Evolutionary conservation across 1,284 basidiomycete species (phyloP), one percentile per base, ranked within the genome.

Genomic region (Malassezia dermatis): DNA sequence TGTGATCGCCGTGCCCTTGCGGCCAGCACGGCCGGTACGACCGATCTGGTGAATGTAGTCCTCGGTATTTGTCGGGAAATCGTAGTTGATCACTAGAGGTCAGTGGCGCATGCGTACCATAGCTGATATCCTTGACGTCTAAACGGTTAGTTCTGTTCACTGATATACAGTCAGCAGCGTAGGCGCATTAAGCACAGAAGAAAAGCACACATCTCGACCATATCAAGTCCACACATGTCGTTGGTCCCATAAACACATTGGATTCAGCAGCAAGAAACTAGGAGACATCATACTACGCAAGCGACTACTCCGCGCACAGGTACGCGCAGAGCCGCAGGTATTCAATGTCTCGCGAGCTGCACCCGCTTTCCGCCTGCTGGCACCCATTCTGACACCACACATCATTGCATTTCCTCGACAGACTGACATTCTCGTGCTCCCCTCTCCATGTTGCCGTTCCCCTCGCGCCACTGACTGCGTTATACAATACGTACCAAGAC

Each of bases 1-100:
- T 11, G 90, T 95, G 78, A 88, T 94, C 4, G 90, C 89, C 31
- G 84, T 86, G 65, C 89, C 89, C 76, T 82, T 89, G 79, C 71
- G 66, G 49, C 80, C 80, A 28, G 80, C 80, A 75, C 87, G 86
- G 63, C 80, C 80, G 32, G 63, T 54, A 75, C 89, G 86, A 58
- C 88, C 89, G 66, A 91, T 91, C 63, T 89, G 87, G 76, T 91
- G 88, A 53, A 90, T 87, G 75, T 89, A 89, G 76, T 91, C 88
- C 78, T 91, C 89, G 66, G 87, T 89, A 74, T 90, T 90, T 78
- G 91, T 94, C 4, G 91, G 89, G 81, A 94, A 95, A 76, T 94
- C 90, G 77, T 89, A 93, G 79, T 90, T 90, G 34, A 73, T 66
- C 59, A 67, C 63, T 62, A 57, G 48, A 52, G 56, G 52, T 40